phyloP scores from a whole-genome alignment of 768 basidiomycete species.

The Serendipita indica region DNA sequence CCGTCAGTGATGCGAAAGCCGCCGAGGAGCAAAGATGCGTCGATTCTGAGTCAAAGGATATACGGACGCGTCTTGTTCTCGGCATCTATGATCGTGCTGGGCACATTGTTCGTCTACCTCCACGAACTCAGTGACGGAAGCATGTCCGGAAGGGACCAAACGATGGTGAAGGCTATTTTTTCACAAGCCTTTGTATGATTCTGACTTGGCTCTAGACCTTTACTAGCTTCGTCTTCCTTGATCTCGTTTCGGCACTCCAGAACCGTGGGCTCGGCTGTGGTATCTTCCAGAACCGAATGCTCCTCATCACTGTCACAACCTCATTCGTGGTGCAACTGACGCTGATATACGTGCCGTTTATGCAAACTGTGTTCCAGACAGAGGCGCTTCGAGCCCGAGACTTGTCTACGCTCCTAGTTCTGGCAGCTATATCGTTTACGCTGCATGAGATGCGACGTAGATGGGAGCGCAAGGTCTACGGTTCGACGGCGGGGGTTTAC shows the following conservation, averaged over 20 bases:
- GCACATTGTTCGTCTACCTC: conserved; percentile 75
- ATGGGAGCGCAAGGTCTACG: conserved; percentile 47
- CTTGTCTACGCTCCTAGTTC: conserved; percentile 47
- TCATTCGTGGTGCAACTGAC: conserved; percentile 75
- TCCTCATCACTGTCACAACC: conserved; percentile 71
- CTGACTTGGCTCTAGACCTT: conserved; percentile 53
- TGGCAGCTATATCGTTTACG: conserved; percentile 49
- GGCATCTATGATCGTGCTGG: conserved; percentile 78
- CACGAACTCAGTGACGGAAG: conserved; percentile 71
- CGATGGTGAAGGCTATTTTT: conserved; percentile 55
- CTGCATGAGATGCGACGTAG: conserved; percentile 67
- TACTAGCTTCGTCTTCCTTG: conserved; percentile 92
- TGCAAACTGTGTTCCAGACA: conserved; percentile 91
- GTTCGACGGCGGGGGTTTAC: neutral
- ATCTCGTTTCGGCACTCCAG: conserved; percentile 87
- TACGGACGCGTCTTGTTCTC: conserved; percentile 79
- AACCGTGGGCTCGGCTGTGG: conserved; percentile 84
- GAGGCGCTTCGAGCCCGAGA: conserved; percentile 59
- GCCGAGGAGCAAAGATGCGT: conserved; percentile 83
- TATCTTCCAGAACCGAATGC: conserved; percentile 74
- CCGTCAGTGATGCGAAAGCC: conserved; percentile 83
- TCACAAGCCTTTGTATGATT: neutral
- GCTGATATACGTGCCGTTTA: conserved; percentile 77
- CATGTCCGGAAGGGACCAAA: conserved; percentile 80
- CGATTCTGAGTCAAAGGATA: conserved; percentile 64